Base-by-base conservation (phyloP, 768 basidiomycete genomes). In the Auricularia heimuer region DNA sequence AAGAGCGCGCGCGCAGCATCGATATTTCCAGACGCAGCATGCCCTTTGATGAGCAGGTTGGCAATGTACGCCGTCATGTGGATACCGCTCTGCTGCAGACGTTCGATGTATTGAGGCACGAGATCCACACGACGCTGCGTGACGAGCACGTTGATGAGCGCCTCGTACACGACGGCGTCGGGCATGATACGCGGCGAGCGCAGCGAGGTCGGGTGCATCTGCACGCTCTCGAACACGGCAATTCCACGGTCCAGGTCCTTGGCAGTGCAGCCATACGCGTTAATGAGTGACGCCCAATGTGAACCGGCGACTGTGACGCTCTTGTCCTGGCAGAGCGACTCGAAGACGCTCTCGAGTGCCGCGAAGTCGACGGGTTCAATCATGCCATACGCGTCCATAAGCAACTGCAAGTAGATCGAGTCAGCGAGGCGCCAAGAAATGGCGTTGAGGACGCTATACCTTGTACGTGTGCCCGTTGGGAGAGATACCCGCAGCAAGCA, bases 391-490 rank as follows among this genome's bases (percentile, higher is more conserved):
- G 88, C 85, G 70, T 98, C 96, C 60, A 98, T 80, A 58, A 98
- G 83, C 44, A 98, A 82, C 89, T 94, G 66, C 8, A 62, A 29
- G 29, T 29, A 3, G 29, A 29, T 29, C 29, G 29, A 4, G 61
- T 67, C 68, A 61, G 67, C n/a, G 65, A 29, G 1, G 16, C 65
- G 37, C 61, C 12, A 63, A 11, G n/a, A 11, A 29, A 64, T 36
- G 21, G 29, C 21, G 62, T 64, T 58, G 16, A 42, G 4, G 11
- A 0, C 36, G 33, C 68, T 81, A 45, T 67, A 87, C 92, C 82
- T 98, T 98, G 81, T 96, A 99, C 10, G 96, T 98, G 75, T 98
- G 91, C 4, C 88, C 85, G 2, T 92, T 90, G 16, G 95, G 94
- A 3, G 76, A 70, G 33, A 98, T 85, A 0, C 79, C 75, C 3